Base-by-base conservation (phyloP, 768 basidiomycete species). In the Phlebiopsis flavidoalba region DNA sequence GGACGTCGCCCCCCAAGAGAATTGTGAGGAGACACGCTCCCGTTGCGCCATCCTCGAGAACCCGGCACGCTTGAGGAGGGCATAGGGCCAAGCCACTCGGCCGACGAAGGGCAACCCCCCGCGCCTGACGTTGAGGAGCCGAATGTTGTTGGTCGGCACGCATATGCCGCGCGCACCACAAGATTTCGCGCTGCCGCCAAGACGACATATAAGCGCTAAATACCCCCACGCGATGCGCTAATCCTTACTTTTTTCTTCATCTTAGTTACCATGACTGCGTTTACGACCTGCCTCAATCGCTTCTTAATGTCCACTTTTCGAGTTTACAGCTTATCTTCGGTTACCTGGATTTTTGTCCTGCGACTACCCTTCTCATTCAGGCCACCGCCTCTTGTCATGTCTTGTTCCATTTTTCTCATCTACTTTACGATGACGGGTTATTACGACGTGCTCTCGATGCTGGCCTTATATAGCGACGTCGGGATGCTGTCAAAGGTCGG, bases 1-100 rank as follows among this genome's bases (percentile, higher is more conserved):
- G n/a, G 91, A 93, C 79, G 80, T n/a, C 91, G 72, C 91, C 93
- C 43, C 93, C 93, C 65, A 86, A 87, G 80, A 89, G n/a, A n/a
- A n/a, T n/a, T 95, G n/a, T 66, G 93, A 93, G 53, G 86, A 91
- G 76, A n/a, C 91, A 90, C 53, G 68, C 81, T 33, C 88, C 88
- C 11, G 84, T 94, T 64, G 91, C 90, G 58, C 93, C 93, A n/a
- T n/a, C 60, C 79, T 95, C 65, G 91, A 93, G 78, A 83, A 89
- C 72, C 87, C 90, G 19, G 75, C 80, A n/a, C 21, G 65, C 76
- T n/a, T 26, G 72, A 74, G 5, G 60, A 66, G 11, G 80, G n/a
- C n/a, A n/a, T n/a, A 78, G 67, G 69, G n/a, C n/a, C n/a, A n/a
- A n/a, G n/a, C n/a, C 75, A 8, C 66, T 70, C 48, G n/a, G 64